These are phyloP conservation scores for Fusarium austroafricanum DNA, from an alignment of 2,329 filamentous ascomycete genomes.

Conservation along the genomic window DNA sequence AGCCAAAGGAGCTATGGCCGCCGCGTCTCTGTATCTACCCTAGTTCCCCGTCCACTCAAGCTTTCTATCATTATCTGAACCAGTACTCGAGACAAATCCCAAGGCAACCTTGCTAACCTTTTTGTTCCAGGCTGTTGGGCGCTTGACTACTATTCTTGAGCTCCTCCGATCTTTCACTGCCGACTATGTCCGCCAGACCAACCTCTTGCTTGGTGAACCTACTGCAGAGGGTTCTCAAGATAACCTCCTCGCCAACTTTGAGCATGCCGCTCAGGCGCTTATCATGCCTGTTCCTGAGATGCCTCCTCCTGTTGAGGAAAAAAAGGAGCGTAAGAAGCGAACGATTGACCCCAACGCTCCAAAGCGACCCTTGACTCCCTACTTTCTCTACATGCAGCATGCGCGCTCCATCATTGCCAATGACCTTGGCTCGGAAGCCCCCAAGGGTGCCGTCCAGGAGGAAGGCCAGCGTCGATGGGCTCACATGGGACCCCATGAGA, in stretches of 20 bases:
- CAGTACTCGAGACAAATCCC: not conserved
- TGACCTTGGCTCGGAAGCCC: constrained; percentile 79
- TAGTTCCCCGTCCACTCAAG: constrained; percentile 26
- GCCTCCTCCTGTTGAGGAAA: constrained; percentile 68
- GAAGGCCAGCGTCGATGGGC: constrained; percentile 90
- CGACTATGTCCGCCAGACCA: constrained; percentile 90
- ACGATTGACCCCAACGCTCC: constrained; percentile 92
- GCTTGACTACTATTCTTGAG: constrained; percentile 82
- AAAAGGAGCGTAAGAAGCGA: constrained; percentile 91
- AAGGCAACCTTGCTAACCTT: constrained; percentile 51
- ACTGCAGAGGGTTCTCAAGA: constrained; percentile 61
- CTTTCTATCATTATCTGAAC: not conserved
- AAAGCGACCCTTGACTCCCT: constrained; percentile 92
- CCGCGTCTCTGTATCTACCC: constrained; percentile 18
- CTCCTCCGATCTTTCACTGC: constrained; percentile 82
- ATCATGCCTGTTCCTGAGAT: constrained; percentile 55
- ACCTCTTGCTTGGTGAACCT: constrained; percentile 79
- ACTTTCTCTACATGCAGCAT: constrained; percentile 94
- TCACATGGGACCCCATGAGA: constrained; percentile 78
- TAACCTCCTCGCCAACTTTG: constrained; percentile 62
- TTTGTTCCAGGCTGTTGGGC: constrained; percentile 56
- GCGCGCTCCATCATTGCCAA: constrained; percentile 84
- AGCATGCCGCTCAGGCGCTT: constrained; percentile 61
- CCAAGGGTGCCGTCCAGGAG: constrained; percentile 87
- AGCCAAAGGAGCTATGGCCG: constrained; percentile 40